Percentiles rank a stretch among this genome's conserved stretches.
Conservation (phyloP, 768 basidiomycete species). For the Boletus sensibilis region DNA sequence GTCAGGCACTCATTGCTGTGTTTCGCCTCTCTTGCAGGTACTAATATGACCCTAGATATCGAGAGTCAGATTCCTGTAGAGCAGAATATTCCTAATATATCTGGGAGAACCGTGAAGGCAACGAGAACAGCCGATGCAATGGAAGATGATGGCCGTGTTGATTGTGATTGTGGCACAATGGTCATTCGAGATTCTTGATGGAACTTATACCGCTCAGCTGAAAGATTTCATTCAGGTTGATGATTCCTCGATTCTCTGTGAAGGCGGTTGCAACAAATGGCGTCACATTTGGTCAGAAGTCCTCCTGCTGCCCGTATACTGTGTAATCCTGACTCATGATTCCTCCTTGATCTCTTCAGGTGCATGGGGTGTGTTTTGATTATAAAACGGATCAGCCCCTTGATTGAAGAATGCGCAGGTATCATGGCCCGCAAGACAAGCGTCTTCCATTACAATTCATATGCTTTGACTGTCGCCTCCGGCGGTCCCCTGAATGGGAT, state of each 20-base stretch:
- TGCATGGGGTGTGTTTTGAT: conserved; percentile 39
- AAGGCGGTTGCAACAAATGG: conserved; percentile 72
- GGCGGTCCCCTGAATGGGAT: conserved; percentile 65
- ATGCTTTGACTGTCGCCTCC: conserved; percentile 78
- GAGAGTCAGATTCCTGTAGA: conserved; percentile 31
- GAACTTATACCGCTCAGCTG: neutral
- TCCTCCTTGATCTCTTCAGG: conserved; percentile 16
- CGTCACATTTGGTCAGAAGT: conserved; percentile 68
- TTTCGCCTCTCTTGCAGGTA: neutral
- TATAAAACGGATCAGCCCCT: neutral
- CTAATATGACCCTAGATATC: conserved; percentile 24
- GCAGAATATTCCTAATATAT: neutral
- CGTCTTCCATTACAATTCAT: conserved; percentile 60
- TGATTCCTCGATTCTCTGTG: conserved; percentile 60
- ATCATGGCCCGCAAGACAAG: conserved; percentile 55
- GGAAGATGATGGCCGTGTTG: conserved; percentile 41
- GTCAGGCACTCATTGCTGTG: conserved; percentile 37
- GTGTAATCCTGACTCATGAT: neutral
- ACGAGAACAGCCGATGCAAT: conserved; percentile 11
- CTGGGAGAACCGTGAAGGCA: neutral
- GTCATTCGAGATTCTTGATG: conserved; percentile 33
- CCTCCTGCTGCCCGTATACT: neutral
- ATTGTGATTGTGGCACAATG: conserved; percentile 69
- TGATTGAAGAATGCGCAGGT: conserved; percentile 39
- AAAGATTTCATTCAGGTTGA: conserved; percentile 42